These are phyloP conservation scores for Colletotrichum ledebouriae DNA, from an alignment of 2,329 filamentous ascomycete species.

Conservation along the genomic window DNA sequence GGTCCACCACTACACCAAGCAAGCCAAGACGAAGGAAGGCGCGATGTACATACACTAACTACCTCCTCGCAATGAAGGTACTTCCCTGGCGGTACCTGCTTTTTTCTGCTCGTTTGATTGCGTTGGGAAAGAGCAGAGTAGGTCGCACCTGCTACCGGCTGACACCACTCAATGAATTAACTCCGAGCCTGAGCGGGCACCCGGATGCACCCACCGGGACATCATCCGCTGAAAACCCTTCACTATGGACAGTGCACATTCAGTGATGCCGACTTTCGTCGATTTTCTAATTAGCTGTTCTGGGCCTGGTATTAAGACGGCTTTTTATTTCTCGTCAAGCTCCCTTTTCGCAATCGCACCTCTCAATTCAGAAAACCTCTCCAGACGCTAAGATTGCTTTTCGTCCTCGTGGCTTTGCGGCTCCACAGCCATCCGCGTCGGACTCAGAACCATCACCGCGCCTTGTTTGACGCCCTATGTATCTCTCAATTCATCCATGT, in stretches of 20 bases:
- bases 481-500: too few species aligned
- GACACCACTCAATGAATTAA: conserved; percentile 6
- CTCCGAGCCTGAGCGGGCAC: background rate
- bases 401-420: conserved; percentile 3
- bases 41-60: background rate
- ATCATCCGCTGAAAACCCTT: too few species aligned
- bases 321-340: background rate
- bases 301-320: background rate
- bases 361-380: background rate
- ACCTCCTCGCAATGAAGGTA: background rate
- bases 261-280: background rate
- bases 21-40: background rate
- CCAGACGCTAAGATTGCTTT: conserved; percentile 8
- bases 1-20: background rate
- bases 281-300: background rate
- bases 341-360: background rate
- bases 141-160: conserved; percentile 8
- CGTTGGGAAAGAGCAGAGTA: background rate
- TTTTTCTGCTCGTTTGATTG: background rate
- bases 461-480: too few species aligned
- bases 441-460: background rate
- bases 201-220: too few species aligned
- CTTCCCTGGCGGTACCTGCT: too few species aligned
- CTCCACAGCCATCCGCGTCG: background rate
- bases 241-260: too few species aligned